Evolutionary conservation across 768 basidiomycete genomes (phyloP), one percentile per base, ranked within the genome.

Genomic region (Tricholomella constricta): DNA sequence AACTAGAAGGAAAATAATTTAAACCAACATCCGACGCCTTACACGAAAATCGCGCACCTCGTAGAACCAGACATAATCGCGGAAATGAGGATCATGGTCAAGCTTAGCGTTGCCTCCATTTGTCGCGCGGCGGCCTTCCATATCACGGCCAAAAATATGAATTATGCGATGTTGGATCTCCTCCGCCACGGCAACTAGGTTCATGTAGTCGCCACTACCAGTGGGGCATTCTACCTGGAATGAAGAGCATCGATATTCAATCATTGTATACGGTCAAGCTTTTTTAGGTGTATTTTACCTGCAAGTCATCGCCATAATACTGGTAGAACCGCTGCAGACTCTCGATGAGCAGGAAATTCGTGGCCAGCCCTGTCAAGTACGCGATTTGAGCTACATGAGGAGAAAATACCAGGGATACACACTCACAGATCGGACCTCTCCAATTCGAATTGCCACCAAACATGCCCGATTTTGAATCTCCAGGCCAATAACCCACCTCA

Each of bases 121-220:
- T 15, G 88, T 89, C 0, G 97, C 94, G 35, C 97, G 79, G 55
- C 83, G 80, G 9, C 95, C 94, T 54, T 91, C 81, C 56, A 82
- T 69, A 65, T 99, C 96, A 23, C 94, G 85, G n/a, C 91, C 87
- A 64, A 99, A 99, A 62, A 99, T 94, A 69, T 98, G 94, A 51
- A 98, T 99, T 56, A 98, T 86, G n/a, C 97, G 88, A 66, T 98
- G 96, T 69, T 98, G 97, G 51, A 99, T 94, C 70, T 99, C 97
- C 64, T 98, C 96, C 5, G 97, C 94, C 17, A 96, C 94, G 52
- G 84, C 81, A 9, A 88, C 91, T 7, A 99, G 84, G 66, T 94
- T 91, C 94, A 98, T 98, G 71, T 88, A 93, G 60, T 97, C 95
- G n/a, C 97, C 97, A 57, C 88, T 91, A 23, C 94, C 94, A 0